Base-by-base conservation (phyloP, 495 filamentous ascomycete genomes). In the Hypoxylon cercidicola region DNA sequence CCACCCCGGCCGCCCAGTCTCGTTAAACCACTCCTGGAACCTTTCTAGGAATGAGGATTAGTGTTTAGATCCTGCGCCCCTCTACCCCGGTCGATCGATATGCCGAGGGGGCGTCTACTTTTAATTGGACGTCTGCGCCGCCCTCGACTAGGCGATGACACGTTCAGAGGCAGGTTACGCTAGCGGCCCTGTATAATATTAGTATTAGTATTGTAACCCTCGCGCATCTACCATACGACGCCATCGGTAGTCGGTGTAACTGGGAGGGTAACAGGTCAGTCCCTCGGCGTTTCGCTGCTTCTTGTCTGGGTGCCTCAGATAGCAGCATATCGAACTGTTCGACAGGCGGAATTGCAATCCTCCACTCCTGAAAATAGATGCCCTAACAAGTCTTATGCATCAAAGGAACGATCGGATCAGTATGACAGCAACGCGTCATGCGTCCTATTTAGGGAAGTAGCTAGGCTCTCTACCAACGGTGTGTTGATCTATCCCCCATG, bases 401-500 rank as follows among this genome's bases (percentile, higher is more conserved):
- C 57, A 48, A 19, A 60, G 30, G 47, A 43, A 43, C 47, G 13
- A 25, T 20, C 30, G 34, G 62, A 43, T 20, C 15, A 55, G 28
- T 10, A 46, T 41, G 62, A 43, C 25, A 28, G 19, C 28, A 35
- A 54, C 62, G 55, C 50, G 50, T 60, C 62, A 65, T 65, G 50
- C 40, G 62, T 35, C 41, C n/a, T n/a, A 65, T 60, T 60, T 60
- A 28, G 25, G 39, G 19, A 37, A 6, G 18, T 6, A 34, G 30
- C 21, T 21, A 21, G 41, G 30, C 41, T 40, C 25, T 44, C 25
- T 21, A 2, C 15, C 11, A 21, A 47, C 5, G 44, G 21, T 15
- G 19, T n/a, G 20, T 23, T 21, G 18, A 35, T 28, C 35, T 28
- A 39, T 25, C 7, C 12, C 10, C 8, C 8, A 25, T 2, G 23